A percentile compares a stretch with the other conserved stretches of the same genome.
Evolutionary conservation across 768 basidiomycete species (phyloP).

Genomic region (Pisolithus albus): DNA sequence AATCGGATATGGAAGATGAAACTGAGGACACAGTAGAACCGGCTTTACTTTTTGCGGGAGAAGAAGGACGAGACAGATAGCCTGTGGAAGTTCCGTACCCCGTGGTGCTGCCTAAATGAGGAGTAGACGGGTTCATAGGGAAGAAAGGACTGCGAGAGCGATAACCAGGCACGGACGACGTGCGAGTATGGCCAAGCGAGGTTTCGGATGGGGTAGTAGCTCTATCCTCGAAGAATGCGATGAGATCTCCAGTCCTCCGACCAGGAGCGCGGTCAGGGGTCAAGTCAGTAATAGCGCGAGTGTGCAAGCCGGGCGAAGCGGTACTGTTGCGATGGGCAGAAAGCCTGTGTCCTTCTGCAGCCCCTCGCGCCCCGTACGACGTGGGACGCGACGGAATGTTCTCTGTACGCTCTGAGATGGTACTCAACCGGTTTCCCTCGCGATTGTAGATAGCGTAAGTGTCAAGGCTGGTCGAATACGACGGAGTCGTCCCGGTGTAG

Average conservation of each 20-base stretch:
- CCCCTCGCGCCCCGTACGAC: conserved; percentile 30
- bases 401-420: conserved; percentile 75
- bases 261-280: conserved; percentile 41
- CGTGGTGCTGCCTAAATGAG: conserved; percentile 30
- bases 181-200: conserved; percentile 43
- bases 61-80: conserved; percentile 39
- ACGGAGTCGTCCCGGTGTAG: conserved; percentile 27
- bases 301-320: conserved; percentile 39
- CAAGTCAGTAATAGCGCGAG: conserved; percentile 55
- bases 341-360: conserved; percentile 40
- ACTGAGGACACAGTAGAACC: conserved; percentile 25
- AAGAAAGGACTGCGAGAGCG: conserved; percentile 25
- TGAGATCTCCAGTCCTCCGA: conserved; percentile 62
- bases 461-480: conserved; percentile 32
- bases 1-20: conserved; percentile 17
- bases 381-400: conserved; percentile 53
- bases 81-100: conserved; percentile 25
- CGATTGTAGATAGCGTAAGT: conserved; percentile 33
- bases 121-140: conserved; percentile 34
- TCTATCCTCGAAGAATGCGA: conserved; percentile 65
- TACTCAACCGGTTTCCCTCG: conserved; percentile 53
- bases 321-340: conserved; percentile 37
- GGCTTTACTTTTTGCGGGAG: conserved; percentile 39
- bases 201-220: conserved; percentile 33
- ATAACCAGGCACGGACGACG: conserved; percentile 44